Evolutionary conservation across 306 rosid species (phyloP).

Genomic region (cucumber (Cucumis sativus)): Cucumber_9930_V3 NC_026661.2:22121001-22121500

Average conservation of each 20-base stretch:
- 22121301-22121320: background rate
- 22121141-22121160: too few species aligned
- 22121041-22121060: too few species aligned
- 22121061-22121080: too few species aligned
- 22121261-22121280: background rate
- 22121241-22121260: background rate
- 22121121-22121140: too few species aligned
- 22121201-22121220: background rate
- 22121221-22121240: background rate
- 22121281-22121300: background rate
- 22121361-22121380: background rate
- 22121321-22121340: background rate
- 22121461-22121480: background rate
- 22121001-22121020: too few species aligned
- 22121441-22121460: background rate
- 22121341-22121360: background rate
- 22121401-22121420: background rate
- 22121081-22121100: too few species aligned
- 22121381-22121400: background rate
- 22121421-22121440: background rate
- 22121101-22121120: too few species aligned
- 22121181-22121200: too few species aligned
- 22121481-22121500: background rate
- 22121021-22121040: too few species aligned
- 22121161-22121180: too few species aligned